phyloP scores from a whole-genome alignment of 805 yeast species.

The Saitoella complicata region DNA sequence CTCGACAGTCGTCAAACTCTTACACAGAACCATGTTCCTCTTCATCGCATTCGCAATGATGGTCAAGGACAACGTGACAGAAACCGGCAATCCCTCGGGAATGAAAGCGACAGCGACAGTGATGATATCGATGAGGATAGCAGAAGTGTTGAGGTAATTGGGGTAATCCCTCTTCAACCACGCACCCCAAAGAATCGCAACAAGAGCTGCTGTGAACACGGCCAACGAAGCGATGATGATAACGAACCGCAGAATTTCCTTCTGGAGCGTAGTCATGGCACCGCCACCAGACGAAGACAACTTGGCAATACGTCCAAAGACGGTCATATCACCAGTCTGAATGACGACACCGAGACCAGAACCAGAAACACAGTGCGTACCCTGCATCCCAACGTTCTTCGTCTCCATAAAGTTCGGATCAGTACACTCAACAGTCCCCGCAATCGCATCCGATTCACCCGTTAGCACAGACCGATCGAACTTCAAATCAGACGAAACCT shows the following conservation, averaged over 20 bases:
- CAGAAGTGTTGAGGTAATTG: slow-evolving; percentile 25
- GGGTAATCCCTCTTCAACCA: slow-evolving; percentile 26
- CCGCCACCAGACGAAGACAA: slow-evolving; percentile 24
- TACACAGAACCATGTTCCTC: slow-evolving; percentile 29
- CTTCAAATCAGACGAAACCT: slow-evolving; percentile 22
- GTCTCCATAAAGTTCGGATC: slow-evolving; percentile 27
- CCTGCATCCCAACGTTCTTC: slow-evolving; percentile 30
- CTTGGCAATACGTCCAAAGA: slow-evolving; percentile 23
- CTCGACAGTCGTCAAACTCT: slow-evolving; percentile 34
- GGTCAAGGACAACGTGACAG: slow-evolving; percentile 33
- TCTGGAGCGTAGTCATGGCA: slow-evolving; percentile 28
- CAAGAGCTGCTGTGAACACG: slow-evolving; percentile 16
- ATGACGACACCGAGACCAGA: slow-evolving; percentile 24
- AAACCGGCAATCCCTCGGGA: slow-evolving; percentile 37
- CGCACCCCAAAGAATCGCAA: slow-evolving; percentile 20
- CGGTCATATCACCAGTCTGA: slow-evolving; percentile 29
- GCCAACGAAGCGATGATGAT: neutral
- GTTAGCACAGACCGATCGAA: slow-evolving; percentile 29
- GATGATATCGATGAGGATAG: slow-evolving; percentile 21
- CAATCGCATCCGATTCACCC: slow-evolving; percentile 25
- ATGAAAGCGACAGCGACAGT: slow-evolving; percentile 34
- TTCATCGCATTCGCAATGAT: slow-evolving; percentile 34
- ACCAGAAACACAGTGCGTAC: slow-evolving; percentile 29
- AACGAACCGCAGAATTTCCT: slow-evolving; percentile 24
- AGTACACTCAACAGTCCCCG: slow-evolving; percentile 18